These are phyloP conservation scores for Tillandsia fasciculata DNA, from an alignment of 176 grass and related monocot species.

Conservation along the genomic window DNA sequence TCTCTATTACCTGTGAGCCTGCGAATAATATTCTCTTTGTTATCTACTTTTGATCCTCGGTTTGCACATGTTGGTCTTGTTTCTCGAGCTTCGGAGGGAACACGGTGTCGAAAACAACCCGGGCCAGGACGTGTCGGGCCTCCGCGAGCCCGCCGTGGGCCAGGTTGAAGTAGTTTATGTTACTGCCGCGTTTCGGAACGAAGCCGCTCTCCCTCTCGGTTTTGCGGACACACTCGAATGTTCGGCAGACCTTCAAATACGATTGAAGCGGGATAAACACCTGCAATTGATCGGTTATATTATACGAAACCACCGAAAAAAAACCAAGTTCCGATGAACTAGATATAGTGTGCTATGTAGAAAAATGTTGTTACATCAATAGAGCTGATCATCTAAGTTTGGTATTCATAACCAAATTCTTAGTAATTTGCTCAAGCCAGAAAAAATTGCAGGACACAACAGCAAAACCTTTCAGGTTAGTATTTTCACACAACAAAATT, in stretches of 20 bases:
- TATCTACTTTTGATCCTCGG: too few species aligned
- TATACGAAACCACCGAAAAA: neutral
- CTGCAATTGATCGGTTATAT: slow-evolving; percentile 21
- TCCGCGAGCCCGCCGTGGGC: slow-evolving; percentile 45
- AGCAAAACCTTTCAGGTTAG: too few species aligned
- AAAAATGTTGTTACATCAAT: too few species aligned
- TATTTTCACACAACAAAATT: too few species aligned
- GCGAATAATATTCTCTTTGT: too few species aligned
- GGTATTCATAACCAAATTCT: too few species aligned
- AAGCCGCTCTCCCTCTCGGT: slow-evolving; percentile 37
- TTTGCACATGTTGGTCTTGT: neutral
- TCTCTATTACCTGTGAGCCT: too few species aligned
- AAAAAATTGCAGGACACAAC: too few species aligned
- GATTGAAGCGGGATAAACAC: slow-evolving; percentile 80
- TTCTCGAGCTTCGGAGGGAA: slow-evolving; percentile 44
- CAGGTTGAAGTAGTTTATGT: slow-evolving; percentile 52
- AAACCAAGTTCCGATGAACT: neutral
- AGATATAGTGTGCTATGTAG: neutral
- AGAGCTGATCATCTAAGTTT: too few species aligned
- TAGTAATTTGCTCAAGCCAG: too few species aligned
- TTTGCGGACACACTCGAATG: slow-evolving; percentile 54
- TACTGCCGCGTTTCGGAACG: slow-evolving; percentile 44
- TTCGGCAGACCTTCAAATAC: slow-evolving; percentile 55
- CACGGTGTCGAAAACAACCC: slow-evolving; percentile 79
- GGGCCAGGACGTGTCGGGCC: slow-evolving; percentile 65